Base-by-base conservation (phyloP, 257 asterid genomes). In the Nicotiana benthamiana region DNA sequence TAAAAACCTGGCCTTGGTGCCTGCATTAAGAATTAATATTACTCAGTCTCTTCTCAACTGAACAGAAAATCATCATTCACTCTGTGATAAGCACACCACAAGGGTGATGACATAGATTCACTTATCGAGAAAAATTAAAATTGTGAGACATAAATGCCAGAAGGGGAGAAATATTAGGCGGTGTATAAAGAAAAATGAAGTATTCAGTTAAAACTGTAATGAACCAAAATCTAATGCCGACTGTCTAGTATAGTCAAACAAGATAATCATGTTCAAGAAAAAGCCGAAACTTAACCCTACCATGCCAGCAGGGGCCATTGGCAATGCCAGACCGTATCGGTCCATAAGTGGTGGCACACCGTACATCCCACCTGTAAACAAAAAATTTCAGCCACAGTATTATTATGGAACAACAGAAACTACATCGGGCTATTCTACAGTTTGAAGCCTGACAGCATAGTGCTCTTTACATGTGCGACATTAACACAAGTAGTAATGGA, bases 271-370 rank as follows among this genome's bases (percentile, higher is more conserved):
- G 16, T 51, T 30, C 60, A 24, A 74, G 61, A 28, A 74, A 70
- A 26, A 48, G 61, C 43, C 2, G 43, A 15, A 48, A 74, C 24
- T 24, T 24, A 74, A 26, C 36, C 87, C 82, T 87, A 91, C 98
- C 96, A 93, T 80, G 77, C 89, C 80, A 46, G 88, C 80, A 81
- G 95, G 90, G 83, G 90, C 88, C 90, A 94, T 85, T 22, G 97
- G 97, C 83, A 91, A 85, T 57, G 86, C 83, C 56, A 90, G 74
- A 67, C 96, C 93, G 79, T 93, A 94, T 79, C 92, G 89, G 83
- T 93, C 97, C 90, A 94, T 81, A 84, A 92, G 64, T 20, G 97
- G 93, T 20, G 97, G 97, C 84, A 93, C 86, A 80, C 96, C 94
- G 85, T 92, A 94, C 82, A 93, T 84, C 77, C 94, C 93, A 85